Evolutionary conservation across 805 yeast genomes (phyloP).

Genomic region (Priceomyces castillae): DNA sequence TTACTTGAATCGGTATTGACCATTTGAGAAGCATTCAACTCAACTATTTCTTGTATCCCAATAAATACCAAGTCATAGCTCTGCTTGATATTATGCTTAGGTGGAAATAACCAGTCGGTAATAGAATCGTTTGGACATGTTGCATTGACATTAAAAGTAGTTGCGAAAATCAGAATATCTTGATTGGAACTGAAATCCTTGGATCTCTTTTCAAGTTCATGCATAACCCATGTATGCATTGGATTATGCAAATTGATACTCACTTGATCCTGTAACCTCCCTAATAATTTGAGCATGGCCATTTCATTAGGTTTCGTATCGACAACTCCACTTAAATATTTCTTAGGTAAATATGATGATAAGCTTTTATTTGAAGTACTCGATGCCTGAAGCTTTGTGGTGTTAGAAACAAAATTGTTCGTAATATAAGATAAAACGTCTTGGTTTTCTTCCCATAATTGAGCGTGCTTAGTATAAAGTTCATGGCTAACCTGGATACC

Average conservation of each 20-base stretch:
- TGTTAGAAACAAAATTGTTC: slow-evolving; percentile 35
- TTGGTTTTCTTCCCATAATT: slow-evolving; percentile 50
- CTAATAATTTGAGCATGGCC: slow-evolving; percentile 48
- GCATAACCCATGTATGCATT: slow-evolving; percentile 49
- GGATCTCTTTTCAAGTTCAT: slow-evolving; percentile 39
- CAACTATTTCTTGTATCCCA: slow-evolving; percentile 85
- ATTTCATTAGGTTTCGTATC: slow-evolving; percentile 38
- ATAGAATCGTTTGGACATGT: slow-evolving; percentile 42
- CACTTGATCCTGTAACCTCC: slow-evolving; percentile 46
- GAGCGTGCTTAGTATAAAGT: slow-evolving; percentile 37
- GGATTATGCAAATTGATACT: slow-evolving; percentile 49
- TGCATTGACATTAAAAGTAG: slow-evolving; percentile 58
- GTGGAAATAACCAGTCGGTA: slow-evolving; percentile 46
- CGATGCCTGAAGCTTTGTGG: slow-evolving; percentile 40
- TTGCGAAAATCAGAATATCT: slow-evolving; percentile 44
- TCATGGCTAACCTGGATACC: slow-evolving; percentile 33
- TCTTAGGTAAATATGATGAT: slow-evolving; percentile 35
- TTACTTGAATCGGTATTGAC: slow-evolving; percentile 68
- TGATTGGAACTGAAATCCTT: slow-evolving; percentile 39
- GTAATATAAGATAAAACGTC: slow-evolving; percentile 37
- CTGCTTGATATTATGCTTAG: slow-evolving; percentile 16
- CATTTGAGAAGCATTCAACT: slow-evolving; percentile 79
- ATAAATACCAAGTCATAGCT: slow-evolving; percentile 71
- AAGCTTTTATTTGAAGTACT: slow-evolving; percentile 38
- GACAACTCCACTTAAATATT: slow-evolving; percentile 41